Evolutionary conservation across 2,329 filamentous ascomycete genomes (phyloP), one percentile per base, ranked within the genome.

Genomic region (Neonectria sp.): DNA sequence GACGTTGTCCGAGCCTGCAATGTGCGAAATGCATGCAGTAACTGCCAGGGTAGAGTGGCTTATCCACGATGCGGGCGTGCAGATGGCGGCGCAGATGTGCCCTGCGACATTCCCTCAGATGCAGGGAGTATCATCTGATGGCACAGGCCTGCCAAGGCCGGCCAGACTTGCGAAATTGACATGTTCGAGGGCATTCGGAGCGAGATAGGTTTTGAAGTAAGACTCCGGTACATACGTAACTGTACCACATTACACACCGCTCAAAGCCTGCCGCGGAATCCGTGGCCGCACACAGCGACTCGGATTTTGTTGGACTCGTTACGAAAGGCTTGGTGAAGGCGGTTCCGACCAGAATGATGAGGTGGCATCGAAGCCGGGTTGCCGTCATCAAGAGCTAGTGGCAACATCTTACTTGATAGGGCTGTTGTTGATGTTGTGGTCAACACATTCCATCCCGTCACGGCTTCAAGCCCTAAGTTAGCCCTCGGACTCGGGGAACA

Each of bases 21-120:
- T 69, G 69, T 71, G 69, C 48, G 69, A 71, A 65, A 68, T 68
- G 64, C 69, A 62, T 71, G 57, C 64, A 65, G 59, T 29, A 45
- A 25, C 33, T 46, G 60, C 69, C 49, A 68, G 67, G 69, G 58
- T 65, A 62, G 59, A 48, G 55, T 53, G 63, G 53, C 59, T 64
- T 63, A 48, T 63, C 55, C 53, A 57, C 61, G 43, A 68, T 71
- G 69, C 61, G 69, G 69, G 67, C 64, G 52, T 69, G 69, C 69
- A 71, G 60, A 68, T 67, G 60, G 63, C 63, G 67, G 63, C 56
- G 60, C 55, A 58, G 61, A 63, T 48, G 61, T 48, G 61, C 57
- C 49, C 55, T 46, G 60, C 67, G 53, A 33, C 51, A 63, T 53
- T 52, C 60, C 46, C 46, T 31, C 24, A 45, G 55, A 40, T 49